Percentiles rank a stretch among this genome's conserved stretches.
These are phyloP conservation scores for Aspergillus ostianus DNA, from an alignment of 495 filamentous ascomycete species.

Conservation along the genomic window DNA sequence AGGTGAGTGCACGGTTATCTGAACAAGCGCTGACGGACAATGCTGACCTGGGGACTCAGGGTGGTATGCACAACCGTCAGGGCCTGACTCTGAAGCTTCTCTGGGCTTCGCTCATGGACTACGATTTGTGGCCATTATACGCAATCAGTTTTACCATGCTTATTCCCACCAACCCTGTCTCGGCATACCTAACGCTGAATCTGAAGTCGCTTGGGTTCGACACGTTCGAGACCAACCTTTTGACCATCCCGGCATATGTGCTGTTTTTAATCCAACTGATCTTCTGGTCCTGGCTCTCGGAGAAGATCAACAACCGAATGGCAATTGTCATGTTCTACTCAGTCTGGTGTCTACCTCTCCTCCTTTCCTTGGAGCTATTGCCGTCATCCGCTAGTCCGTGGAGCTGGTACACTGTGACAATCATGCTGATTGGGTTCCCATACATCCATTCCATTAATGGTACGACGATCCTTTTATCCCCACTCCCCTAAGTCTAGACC, in stretches of 20 bases:
- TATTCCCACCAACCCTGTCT: conserved; percentile 8
- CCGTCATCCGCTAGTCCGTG: conserved; percentile 15
- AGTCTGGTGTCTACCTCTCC: conserved; percentile 56
- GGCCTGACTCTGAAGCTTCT: conserved; percentile 48
- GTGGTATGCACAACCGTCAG: conserved; percentile 35
- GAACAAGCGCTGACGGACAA: no score
- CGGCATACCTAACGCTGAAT: conserved; percentile 53
- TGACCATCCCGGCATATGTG: conserved; percentile 48
- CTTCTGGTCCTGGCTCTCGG: conserved; percentile 57
- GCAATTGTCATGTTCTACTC: conserved; percentile 36
- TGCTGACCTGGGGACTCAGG: not conserved
- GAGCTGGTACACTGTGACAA: conserved; percentile 17
- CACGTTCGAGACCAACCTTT: conserved; percentile 58
- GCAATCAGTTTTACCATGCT: conserved; percentile 9
- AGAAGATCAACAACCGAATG: conserved; percentile 55
- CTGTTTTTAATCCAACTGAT: conserved; percentile 32
- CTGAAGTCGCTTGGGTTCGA: conserved; percentile 54
- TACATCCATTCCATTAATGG: conserved; percentile 32
- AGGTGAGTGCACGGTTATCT: conserved; percentile 29
- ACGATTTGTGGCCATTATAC: conserved; percentile 55
- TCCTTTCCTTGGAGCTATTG: conserved; percentile 17
- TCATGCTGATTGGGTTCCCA: conserved; percentile 24
- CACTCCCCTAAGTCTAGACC: not conserved
- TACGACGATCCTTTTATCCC: conserved; percentile 4
- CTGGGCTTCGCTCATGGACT: conserved; percentile 53